These are phyloP conservation scores for Diaporthe sp. DNA, from an alignment of 2,329 filamentous ascomycete genomes.

Conservation along the genomic window DNA sequence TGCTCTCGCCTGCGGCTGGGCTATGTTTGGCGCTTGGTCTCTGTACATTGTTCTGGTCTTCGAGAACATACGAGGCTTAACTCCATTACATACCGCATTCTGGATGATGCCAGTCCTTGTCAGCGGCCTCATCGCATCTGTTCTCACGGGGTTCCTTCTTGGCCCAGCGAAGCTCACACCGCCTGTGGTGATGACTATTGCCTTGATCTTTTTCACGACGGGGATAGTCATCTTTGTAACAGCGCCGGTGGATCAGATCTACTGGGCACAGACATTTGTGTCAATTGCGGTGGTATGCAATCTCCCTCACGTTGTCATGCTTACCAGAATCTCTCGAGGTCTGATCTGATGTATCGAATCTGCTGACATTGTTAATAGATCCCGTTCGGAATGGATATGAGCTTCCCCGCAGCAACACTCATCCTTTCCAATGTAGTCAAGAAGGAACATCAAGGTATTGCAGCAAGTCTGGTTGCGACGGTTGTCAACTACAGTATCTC, in stretches of 20 bases:
- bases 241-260: conserved; percentile 59
- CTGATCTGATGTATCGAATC: not conserved
- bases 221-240: conserved; percentile 46
- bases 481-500: conserved; percentile 70
- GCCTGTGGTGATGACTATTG: conserved; percentile 43
- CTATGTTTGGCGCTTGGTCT: conserved; percentile 66
- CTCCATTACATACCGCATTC: conserved; percentile 48
- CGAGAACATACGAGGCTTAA: conserved; percentile 51
- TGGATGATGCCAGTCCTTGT: conserved; percentile 46
- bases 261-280: conserved; percentile 68
- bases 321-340: not conserved
- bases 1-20: conserved; percentile 67
- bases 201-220: conserved; percentile 43
- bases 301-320: not conserved
- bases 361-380: conserved; percentile 43
- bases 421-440: conserved; percentile 59
- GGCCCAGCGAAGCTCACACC: conserved; percentile 47
- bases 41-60: conserved; percentile 65
- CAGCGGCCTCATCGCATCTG: conserved; percentile 47
- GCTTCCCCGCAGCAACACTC: conserved; percentile 64
- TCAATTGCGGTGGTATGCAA: conserved; percentile 51
- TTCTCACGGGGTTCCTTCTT: conserved; percentile 49
- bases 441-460: conserved; percentile 48
- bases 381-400: conserved; percentile 68
- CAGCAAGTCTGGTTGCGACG: conserved; percentile 63